Percentiles rank a stretch among this genome's conserved stretches.
phyloP scores from a whole-genome alignment of 2,329 filamentous ascomycete genomes.

The Venturia nashicola region DNA sequence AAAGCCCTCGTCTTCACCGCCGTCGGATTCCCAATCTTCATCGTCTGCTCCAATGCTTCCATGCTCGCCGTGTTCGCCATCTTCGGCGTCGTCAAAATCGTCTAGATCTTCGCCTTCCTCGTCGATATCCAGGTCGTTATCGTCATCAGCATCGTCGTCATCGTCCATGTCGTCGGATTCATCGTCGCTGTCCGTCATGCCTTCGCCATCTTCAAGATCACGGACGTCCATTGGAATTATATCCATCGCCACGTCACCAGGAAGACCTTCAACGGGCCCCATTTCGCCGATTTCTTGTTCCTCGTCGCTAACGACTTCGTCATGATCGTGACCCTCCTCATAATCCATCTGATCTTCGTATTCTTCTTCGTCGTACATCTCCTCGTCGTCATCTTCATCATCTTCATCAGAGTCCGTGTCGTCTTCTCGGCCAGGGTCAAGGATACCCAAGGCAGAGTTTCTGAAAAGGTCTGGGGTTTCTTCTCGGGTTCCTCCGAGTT shows the following conservation, averaged over 20 bases:
- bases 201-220: conserved; percentile 42
- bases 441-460: conserved; percentile 89
- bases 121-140: conserved; percentile 31
- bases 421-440: conserved; percentile 70
- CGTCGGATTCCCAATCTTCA: conserved; percentile 11
- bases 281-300: conserved; percentile 70
- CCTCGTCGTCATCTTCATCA: conserved; percentile 70
- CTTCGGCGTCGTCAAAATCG: conserved; percentile 1
- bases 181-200: conserved; percentile 48
- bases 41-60: conserved; percentile 8
- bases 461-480: conserved; percentile 96
- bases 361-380: conserved; percentile 72
- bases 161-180: conserved; percentile 46
- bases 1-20: conserved; percentile 9
- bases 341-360: conserved; percentile 89
- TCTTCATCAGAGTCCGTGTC: conserved; percentile 68
- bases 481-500: conserved; percentile 59
- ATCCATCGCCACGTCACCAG: conserved; percentile 51
- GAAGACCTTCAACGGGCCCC: conserved; percentile 55
- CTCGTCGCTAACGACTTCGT: conserved; percentile 81
- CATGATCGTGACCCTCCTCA: conserved; percentile 68
- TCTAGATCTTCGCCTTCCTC: conserved; percentile 32
- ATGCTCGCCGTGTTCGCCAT: conserved; percentile 6
- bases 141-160: conserved; percentile 41
- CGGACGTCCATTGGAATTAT: conserved; percentile 65